A percentile compares a stretch with the other conserved stretches of the same genome.
Evolutionary conservation across 1,284 basidiomycete genomes (phyloP).

Genomic region (Irpex sp.): DNA sequence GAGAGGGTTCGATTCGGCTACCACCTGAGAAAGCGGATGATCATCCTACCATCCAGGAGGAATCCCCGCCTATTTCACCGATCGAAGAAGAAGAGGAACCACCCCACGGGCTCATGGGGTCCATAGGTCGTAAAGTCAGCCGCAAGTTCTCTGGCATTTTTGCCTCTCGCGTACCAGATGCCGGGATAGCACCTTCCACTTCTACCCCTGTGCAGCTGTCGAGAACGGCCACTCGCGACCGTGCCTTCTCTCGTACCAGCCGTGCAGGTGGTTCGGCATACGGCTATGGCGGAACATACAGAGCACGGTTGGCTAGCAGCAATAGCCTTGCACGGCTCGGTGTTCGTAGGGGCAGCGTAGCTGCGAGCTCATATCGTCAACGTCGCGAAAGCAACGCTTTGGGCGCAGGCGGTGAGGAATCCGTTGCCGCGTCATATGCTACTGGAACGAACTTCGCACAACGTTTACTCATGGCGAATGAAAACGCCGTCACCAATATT

Average conservation of each 20-base stretch:
- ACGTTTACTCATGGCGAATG: constrained; percentile 83
- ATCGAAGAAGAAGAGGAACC: constrained; percentile 37
- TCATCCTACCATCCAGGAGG: constrained; percentile 55
- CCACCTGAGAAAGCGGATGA: constrained; percentile 65
- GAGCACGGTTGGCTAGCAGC: constrained; percentile 42
- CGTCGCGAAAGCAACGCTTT: constrained; percentile 43
- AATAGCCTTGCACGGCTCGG: constrained; percentile 28
- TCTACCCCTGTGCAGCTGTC: constrained; percentile 45
- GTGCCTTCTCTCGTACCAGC: constrained; percentile 51
- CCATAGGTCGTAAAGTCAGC: constrained; percentile 31
- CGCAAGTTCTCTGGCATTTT: constrained; percentile 57
- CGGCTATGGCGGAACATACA: constrained; percentile 60
- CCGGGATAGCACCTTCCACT: constrained; percentile 21
- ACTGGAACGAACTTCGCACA: constrained; percentile 75
- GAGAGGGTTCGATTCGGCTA: constrained; percentile 80
- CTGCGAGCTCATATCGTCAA: constrained; percentile 38
- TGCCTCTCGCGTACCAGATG: constrained; percentile 42
- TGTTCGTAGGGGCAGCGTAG: constrained; percentile 45
- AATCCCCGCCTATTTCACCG: constrained; percentile 38
- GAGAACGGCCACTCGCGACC: constrained; percentile 36
- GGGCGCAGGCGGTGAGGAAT: constrained; percentile 33
- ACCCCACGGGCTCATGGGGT: constrained; percentile 23
- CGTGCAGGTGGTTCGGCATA: constrained; percentile 74
- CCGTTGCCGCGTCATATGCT: constrained; percentile 34
- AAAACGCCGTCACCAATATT: constrained; percentile 85